Evolutionary conservation across 139 green algal genomes (phyloP), one percentile per base, ranked within the genome.

Genomic region (Protoeuglena noctilucae): DNA sequence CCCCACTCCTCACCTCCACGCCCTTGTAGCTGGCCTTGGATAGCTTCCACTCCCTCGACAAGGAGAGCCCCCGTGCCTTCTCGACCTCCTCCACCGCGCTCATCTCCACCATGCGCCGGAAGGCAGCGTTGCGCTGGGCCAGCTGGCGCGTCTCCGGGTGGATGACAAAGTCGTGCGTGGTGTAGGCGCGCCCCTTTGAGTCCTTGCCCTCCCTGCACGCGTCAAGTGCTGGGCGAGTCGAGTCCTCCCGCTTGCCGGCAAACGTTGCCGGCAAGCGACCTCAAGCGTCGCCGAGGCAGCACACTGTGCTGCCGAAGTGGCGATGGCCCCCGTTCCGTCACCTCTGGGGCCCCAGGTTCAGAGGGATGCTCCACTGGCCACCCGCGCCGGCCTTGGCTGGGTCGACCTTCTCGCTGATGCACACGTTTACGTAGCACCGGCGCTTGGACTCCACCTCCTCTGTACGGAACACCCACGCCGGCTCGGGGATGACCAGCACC

Each of bases 401-500:
- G n/a, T n/a, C 4, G 34, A 77, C 72, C 74, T 83, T 83, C 22
- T 75, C 65, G 16, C 39, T 74, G 26, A 62, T 71, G 64, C 72
- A 83, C 4, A 87, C 53, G 48, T 87, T 87, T 55, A 87, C 77
- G 50, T 77, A 72, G 5, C 64, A 27, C 53, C 64, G 64, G n/a
- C 41, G 43, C 18, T 47, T 34, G 25, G 49, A 53, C 9, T 29
- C 24, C 21, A 50, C 40, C 19, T 70, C 51, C 31, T 60, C 49
- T 1, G 78, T 77, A 56, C 82, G 82, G 48, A 82, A 7, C 3
- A 82, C 71, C 50, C 73, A 72, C 14, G 7, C 48, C 1, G 67
- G 22, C 39, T 61, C 53, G 0, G 78, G 73, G 1, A 63, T 26
- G 16, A 87, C 52, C 25, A 87, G 70, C 67, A 74, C 43, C 25